Conservation (phyloP, 352 stramenopile genomes). For the Phytophthora cactorum region DNA sequence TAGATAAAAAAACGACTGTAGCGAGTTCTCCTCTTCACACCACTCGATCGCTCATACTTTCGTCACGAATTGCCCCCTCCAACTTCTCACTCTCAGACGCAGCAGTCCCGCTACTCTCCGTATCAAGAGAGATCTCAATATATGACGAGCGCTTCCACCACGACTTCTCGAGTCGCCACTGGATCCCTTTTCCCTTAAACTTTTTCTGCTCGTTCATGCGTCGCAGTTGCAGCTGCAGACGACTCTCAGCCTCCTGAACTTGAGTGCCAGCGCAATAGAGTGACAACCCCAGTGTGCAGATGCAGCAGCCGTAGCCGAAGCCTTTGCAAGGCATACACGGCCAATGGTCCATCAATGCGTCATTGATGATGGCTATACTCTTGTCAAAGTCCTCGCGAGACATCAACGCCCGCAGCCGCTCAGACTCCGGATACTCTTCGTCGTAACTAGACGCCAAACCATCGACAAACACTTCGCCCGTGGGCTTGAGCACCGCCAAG, state of each 20-base stretch:
- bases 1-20: constrained; percentile 1
- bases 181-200: constrained; percentile 58
- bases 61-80: constrained; percentile 11
- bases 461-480: constrained; percentile 82
- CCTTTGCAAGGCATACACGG: constrained; percentile 82
- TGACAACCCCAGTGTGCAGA: constrained; percentile 81
- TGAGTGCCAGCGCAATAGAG: constrained; percentile 83
- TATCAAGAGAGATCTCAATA: constrained; percentile 60
- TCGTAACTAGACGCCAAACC: constrained; percentile 81
- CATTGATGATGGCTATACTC: constrained; percentile 77
- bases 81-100: background rate
- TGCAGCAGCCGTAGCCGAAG: constrained; percentile 83
- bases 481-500: constrained; percentile 63
- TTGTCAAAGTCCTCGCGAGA: constrained; percentile 68
- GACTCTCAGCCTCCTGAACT: constrained; percentile 73
- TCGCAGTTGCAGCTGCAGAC: constrained; percentile 67
- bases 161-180: constrained; percentile 69
- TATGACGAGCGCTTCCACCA: constrained; percentile 76
- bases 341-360: constrained; percentile 85
- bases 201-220: constrained; percentile 75
- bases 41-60: constrained; percentile 24
- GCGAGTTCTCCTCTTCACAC: constrained; percentile 7
- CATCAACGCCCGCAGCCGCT: constrained; percentile 52
- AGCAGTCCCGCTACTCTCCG: background rate
- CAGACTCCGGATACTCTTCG: constrained; percentile 66